Conservation (phyloP, 2,329 filamentous ascomycete genomes). For the Beauveria caledonica region DNA sequence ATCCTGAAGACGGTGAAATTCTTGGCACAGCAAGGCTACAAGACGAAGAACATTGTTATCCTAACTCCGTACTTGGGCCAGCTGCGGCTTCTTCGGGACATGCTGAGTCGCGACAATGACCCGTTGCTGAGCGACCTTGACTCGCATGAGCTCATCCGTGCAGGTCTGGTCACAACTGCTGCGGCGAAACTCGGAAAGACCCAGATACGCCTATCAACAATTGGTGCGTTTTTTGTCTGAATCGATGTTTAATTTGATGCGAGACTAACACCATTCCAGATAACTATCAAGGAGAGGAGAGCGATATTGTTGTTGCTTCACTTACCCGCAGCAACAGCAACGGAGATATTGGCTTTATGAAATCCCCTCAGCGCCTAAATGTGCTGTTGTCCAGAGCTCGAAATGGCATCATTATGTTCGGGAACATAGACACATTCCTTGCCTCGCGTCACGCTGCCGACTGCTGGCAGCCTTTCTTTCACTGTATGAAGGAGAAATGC, state of each 20-base stretch:
- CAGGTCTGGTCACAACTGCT: conserved; percentile 51
- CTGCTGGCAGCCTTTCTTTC: conserved; percentile 51
- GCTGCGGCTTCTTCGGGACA: conserved; percentile 46
- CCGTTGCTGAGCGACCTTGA: conserved; percentile 63
- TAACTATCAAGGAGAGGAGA: conserved; percentile 74
- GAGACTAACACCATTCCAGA: conserved; percentile 34
- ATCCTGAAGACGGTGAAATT: conserved; percentile 57
- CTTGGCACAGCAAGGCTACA: conserved; percentile 63
- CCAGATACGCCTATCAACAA: conserved; percentile 55
- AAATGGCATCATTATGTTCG: conserved; percentile 58
- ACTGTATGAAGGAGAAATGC: conserved; percentile 40
- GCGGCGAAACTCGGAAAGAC: conserved; percentile 41
- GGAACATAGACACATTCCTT: conserved; percentile 60
- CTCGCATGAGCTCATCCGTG: conserved; percentile 46
- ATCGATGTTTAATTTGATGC: not conserved
- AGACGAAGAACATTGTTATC: conserved; percentile 55
- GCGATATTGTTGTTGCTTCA: conserved; percentile 62
- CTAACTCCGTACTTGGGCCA: conserved; percentile 68
- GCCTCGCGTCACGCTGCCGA: conserved; percentile 32
- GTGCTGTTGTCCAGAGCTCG: conserved; percentile 62
- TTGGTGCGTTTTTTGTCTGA: conserved; percentile 41
- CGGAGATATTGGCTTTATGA: conserved; percentile 64
- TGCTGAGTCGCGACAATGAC: conserved; percentile 49
- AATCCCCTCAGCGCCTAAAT: conserved; percentile 51
- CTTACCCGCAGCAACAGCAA: conserved; percentile 57